Evolutionary conservation across 768 basidiomycete species (phyloP), one percentile per base, ranked within the genome.

Genomic region (Suillus bovinus): DNA sequence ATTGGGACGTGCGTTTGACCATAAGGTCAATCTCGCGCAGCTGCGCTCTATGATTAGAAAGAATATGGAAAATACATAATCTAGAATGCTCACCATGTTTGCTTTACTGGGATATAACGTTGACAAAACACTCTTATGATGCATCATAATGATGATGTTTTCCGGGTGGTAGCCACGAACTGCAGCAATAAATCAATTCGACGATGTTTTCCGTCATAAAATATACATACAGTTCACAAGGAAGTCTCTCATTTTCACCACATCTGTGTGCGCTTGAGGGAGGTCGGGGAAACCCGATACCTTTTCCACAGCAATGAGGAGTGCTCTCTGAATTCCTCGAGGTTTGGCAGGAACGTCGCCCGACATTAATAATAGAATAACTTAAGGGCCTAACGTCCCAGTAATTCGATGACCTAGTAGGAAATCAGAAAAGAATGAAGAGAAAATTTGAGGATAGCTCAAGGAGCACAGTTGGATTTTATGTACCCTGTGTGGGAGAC

Each of bases 101-200:
- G 0, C 2, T 5, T 22, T 44, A 7, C 61, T 64, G 3, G 63
- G 63, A 38, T 34, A 54, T 24, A 46, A 38, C 1, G 50, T 3
- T 33, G 7, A 17, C 9, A 0, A 8, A 38, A 46, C 47, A 24
- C 13, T 22, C 0, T n/a, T 13, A 9, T 29, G 17, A 14, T 64
- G 61, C 22, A 64, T 62, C 63, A 64, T 64, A 3, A 50, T 22
- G 29, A 64, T 36, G 17, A 64, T 56, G n/a, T 64, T 50, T 44
- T 62, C 11, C 2, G 44, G 13, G 22, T 4, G 10, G 36, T 62
- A 64, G 41, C 44, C 36, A 44, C 39, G 49, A n/a, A 1, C 24
- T 36, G 22, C 53, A 46, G 49, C 16, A 34, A 38, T 62, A 16
- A 27, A n/a, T 39, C 5, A 22, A 56, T 55, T 29, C 13, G 2